Percentiles rank a stretch among this genome's conserved stretches.
Conservation (phyloP, 169 alveolate genomes). For the Amoebophrya sp. region DNA sequence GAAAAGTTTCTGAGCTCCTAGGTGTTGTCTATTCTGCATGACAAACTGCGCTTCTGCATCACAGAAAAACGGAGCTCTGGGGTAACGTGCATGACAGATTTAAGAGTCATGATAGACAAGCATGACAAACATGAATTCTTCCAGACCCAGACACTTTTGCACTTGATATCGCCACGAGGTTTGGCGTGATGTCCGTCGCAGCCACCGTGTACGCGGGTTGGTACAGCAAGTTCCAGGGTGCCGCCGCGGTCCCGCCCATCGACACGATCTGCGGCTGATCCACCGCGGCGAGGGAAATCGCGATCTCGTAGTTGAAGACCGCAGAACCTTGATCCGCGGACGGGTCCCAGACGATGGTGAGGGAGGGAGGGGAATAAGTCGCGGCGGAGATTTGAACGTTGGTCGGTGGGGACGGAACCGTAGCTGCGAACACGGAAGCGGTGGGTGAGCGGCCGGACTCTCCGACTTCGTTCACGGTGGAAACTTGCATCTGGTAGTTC, state of each 20-base stretch:
- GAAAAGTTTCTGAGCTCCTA: too few species aligned
- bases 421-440: background rate
- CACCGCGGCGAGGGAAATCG: background rate
- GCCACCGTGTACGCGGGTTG: background rate
- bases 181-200: background rate
- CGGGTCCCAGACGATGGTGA: background rate
- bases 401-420: background rate
- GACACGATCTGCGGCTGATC: background rate
- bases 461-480: background rate
- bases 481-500: background rate
- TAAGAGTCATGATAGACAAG: too few species aligned
- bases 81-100: too few species aligned
- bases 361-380: background rate
- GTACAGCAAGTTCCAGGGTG: conserved; percentile 11
- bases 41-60: too few species aligned
- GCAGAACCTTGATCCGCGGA: background rate
- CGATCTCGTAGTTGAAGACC: conserved; percentile 2
- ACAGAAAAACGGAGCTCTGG: too few species aligned
- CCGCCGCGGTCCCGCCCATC: background rate
- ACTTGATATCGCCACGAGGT: background rate
- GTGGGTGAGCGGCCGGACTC: background rate
- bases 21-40: too few species aligned
- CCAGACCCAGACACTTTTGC: too few species aligned
- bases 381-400: background rate
- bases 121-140: too few species aligned